These are phyloP conservation scores for Penicillium hordei DNA, from an alignment of 2,329 filamentous ascomycete species.

Conservation along the genomic window DNA sequence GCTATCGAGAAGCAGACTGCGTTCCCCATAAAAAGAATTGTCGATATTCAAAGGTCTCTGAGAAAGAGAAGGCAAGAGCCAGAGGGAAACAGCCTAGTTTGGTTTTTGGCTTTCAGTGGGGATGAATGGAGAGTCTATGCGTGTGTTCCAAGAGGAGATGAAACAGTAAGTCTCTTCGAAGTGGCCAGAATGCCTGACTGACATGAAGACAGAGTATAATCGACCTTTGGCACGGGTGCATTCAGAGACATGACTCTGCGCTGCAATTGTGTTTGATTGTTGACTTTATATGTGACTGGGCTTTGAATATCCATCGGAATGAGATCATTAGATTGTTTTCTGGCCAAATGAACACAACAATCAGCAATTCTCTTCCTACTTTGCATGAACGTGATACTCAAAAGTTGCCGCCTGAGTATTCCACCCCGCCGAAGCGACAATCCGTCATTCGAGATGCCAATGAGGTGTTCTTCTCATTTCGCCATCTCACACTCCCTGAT, in stretches of 20 bases:
- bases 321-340: not conserved
- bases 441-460: not conserved
- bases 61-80: not conserved
- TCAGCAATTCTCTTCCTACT: not conserved
- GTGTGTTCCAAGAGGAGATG: not conserved
- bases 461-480: constrained; percentile 1
- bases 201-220: not conserved
- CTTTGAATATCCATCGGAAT: not conserved
- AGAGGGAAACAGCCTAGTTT: not conserved
- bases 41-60: not conserved
- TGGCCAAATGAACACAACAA: not conserved
- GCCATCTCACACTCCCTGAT: not conserved
- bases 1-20: constrained; percentile 2
- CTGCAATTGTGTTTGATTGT: constrained; percentile 1
- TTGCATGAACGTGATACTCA: not conserved
- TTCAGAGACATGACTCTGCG: not conserved
- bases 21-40: not conserved
- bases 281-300: constrained; percentile 2
- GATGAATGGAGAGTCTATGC: constrained; percentile 3
- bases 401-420: not conserved
- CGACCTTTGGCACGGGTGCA: not conserved
- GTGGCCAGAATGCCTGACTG: not conserved
- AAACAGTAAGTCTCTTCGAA: not conserved
- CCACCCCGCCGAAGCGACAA: not conserved
- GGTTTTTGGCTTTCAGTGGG: constrained; percentile 4